Percentiles rank a stretch among this genome's conserved stretches.
Evolutionary conservation across 208 protist genomes (phyloP).

Genomic region (Leishmania aethiopica): DNA sequence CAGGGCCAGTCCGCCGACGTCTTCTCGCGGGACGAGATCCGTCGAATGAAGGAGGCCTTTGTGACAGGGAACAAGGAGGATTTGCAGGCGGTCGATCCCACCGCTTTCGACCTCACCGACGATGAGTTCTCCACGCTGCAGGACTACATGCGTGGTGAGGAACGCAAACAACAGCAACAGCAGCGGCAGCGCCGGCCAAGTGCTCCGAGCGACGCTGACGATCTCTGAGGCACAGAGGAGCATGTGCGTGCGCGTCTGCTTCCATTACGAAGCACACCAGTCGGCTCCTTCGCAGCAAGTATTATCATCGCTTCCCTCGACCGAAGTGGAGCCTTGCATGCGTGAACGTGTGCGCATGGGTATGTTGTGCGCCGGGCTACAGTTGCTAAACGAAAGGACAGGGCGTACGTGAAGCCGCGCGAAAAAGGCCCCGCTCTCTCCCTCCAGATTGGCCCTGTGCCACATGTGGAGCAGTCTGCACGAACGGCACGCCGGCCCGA

Average conservation of each 20-base stretch:
- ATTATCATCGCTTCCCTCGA: background rate
- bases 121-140: constrained; percentile 61
- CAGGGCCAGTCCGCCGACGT: constrained; percentile 53
- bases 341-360: background rate
- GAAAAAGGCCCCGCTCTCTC: background rate
- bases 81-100: constrained; percentile 53
- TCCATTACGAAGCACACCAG: background rate
- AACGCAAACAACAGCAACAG: background rate
- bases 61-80: constrained; percentile 52
- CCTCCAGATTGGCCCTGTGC: background rate
- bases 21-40: constrained; percentile 71
- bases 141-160: constrained; percentile 18
- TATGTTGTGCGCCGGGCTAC: background rate
- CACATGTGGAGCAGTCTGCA: background rate
- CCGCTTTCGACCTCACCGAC: constrained; percentile 48
- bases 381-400: background rate
- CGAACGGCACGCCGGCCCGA: background rate
- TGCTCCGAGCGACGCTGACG: background rate
- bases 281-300: background rate
- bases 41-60: constrained; percentile 53
- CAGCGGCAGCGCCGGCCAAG: background rate
- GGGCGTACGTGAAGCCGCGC: too few species aligned
- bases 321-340: background rate
- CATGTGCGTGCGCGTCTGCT: background rate
- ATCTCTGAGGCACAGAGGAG: constrained; percentile 7